Conservation (phyloP, 1,284 basidiomycete genomes). For the Lentinus polychrous region DNA sequence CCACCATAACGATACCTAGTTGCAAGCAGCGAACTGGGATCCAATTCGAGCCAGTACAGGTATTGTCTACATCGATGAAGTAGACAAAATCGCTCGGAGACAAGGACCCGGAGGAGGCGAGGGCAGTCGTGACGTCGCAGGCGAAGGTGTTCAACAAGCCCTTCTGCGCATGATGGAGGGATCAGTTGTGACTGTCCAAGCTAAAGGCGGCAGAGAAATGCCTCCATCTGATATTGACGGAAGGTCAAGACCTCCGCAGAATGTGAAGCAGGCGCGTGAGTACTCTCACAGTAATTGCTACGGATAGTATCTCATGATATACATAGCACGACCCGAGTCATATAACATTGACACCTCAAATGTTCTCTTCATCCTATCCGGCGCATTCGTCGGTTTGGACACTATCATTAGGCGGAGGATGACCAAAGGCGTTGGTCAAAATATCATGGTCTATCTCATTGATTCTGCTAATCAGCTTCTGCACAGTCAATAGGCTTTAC, state of each 20-base stretch:
- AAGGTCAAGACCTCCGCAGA: slow-evolving; percentile 36
- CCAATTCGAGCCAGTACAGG: slow-evolving; percentile 81
- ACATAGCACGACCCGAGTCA: slow-evolving; percentile 54
- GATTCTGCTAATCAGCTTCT: neutral
- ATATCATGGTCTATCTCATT: neutral
- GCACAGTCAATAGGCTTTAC: slow-evolving; percentile 83
- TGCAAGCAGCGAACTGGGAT: slow-evolving; percentile 86
- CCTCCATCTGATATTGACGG: slow-evolving; percentile 37
- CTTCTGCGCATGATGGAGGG: slow-evolving; percentile 93
- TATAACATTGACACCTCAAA: slow-evolving; percentile 84
- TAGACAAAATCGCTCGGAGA: slow-evolving; percentile 87
- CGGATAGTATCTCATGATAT: neutral
- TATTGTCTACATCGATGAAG: slow-evolving; percentile 94
- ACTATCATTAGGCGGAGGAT: slow-evolving; percentile 72
- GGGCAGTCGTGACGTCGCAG: slow-evolving; percentile 85
- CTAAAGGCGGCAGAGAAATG: slow-evolving; percentile 54
- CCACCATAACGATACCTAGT: slow-evolving; percentile 28
- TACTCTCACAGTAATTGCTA: neutral
- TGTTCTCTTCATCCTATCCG: slow-evolving; percentile 85
- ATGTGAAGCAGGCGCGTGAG: slow-evolving; percentile 26
- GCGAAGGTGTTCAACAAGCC: slow-evolving; percentile 94
- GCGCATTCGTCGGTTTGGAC: slow-evolving; percentile 92
- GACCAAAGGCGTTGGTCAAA: slow-evolving; percentile 68
- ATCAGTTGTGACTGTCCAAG: slow-evolving; percentile 73
- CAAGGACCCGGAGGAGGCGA: slow-evolving; percentile 54